phyloP scores from a whole-genome alignment of 306 rosid genomes.

The Corylus avellana region DNA sequence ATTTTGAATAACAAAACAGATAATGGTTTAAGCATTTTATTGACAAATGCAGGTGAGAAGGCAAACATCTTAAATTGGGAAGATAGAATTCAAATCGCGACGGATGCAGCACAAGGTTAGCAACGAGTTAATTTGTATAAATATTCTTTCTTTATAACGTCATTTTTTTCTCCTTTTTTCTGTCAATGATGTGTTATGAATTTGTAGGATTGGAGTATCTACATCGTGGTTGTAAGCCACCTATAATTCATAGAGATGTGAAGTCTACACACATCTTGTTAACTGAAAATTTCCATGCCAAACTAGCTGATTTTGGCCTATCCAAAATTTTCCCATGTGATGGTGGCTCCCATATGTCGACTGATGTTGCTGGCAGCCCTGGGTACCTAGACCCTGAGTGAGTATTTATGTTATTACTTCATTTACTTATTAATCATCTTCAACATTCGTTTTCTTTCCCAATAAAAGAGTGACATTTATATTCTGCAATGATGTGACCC shows the following conservation, averaged over 20 bases:
- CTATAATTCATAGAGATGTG: conserved; percentile 51
- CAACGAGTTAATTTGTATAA: neutral
- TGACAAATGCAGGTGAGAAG: conserved; percentile 1
- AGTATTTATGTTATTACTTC: conserved; percentile 11
- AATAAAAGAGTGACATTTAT: no score
- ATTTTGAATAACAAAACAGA: neutral
- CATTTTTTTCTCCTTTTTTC: neutral
- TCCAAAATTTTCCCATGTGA: conserved; percentile 36
- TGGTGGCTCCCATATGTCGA: conserved; percentile 32
- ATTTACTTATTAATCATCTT: no score
- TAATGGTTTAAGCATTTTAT: neutral
- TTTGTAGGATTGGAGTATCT: conserved; percentile 58
- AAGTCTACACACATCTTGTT: conserved; percentile 50
- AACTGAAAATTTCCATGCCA: conserved; percentile 39
- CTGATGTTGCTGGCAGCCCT: conserved; percentile 42
- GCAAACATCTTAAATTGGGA: conserved; percentile 38
- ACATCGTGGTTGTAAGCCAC: conserved; percentile 52
- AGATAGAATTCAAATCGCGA: conserved; percentile 47
- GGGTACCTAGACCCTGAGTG: conserved; percentile 52
- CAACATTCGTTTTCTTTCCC: no score
- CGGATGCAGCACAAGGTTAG: conserved; percentile 51
- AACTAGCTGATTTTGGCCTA: conserved; percentile 52
- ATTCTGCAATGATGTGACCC: no score
- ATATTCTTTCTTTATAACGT: no score
- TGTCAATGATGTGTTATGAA: neutral